phyloP scores from a whole-genome alignment of 2,329 filamentous ascomycete species.

The Colletotrichum noveboracense region DNA sequence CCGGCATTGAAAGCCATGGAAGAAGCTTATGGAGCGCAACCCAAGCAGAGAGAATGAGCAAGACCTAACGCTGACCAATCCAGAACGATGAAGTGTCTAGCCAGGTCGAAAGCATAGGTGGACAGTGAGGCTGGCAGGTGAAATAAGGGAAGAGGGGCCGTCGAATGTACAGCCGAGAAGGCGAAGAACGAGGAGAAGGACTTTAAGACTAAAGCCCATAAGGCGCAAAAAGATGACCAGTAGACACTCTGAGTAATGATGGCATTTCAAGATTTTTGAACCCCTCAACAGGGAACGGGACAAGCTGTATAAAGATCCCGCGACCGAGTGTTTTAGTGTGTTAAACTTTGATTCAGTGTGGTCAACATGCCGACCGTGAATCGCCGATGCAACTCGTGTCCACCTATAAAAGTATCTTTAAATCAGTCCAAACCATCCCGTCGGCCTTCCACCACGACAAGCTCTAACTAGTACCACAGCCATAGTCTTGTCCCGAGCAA shows the following conservation, averaged over 20 bases:
- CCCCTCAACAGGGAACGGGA: rapidly evolving
- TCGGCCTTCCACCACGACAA: neutral
- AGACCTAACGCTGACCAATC: no score
- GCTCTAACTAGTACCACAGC: neutral
- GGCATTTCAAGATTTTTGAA: rapidly evolving
- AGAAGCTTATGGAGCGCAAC: neutral
- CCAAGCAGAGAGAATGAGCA: neutral
- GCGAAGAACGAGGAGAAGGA: neutral
- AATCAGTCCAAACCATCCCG: neutral
- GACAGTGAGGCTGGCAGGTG: neutral
- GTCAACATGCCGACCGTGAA: neutral
- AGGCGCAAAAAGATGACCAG: rapidly evolving
- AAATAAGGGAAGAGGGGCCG: neutral
- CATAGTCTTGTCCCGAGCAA: neutral
- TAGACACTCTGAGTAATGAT: neutral
- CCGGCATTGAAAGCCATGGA: neutral
- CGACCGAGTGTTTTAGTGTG: rapidly evolving
- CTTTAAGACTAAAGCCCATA: neutral
- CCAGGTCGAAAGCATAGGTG: neutral
- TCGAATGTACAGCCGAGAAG: neutral
- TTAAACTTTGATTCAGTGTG: rapidly evolving
- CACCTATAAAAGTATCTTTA: neutral
- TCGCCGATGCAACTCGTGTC: rapidly evolving
- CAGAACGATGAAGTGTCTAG: no score
- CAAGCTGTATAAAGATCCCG: neutral